Evolutionary conservation across 164 flowering plant genomes (phyloP), one percentile per base, ranked within the genome.

Genomic region (Saururus chinensis): DNA sequence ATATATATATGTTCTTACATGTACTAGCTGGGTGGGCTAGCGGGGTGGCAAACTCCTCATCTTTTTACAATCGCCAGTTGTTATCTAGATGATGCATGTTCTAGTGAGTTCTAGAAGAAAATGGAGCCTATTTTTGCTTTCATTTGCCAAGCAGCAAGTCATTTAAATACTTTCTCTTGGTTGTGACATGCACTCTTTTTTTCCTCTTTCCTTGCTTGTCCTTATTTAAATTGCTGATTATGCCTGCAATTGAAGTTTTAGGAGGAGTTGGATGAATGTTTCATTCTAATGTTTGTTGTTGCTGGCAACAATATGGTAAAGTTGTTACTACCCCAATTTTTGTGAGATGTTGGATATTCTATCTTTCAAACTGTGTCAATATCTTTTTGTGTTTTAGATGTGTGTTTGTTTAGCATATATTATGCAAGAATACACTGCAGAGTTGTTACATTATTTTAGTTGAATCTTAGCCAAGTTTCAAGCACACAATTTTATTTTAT

Each of bases 21-120:
- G n/a, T n/a, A n/a, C n/a, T n/a, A n/a, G n/a, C n/a, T n/a, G n/a
- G n/a, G n/a, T n/a, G n/a, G n/a, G n/a, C n/a, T n/a, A n/a, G n/a
- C n/a, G n/a, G n/a, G n/a, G n/a, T n/a, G n/a, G n/a, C n/a, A n/a
- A n/a, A n/a, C n/a, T n/a, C n/a, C n/a, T n/a, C n/a, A n/a, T n/a
- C n/a, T 45, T 12, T 1, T 0, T 8, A 17, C 22, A 51, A 30
- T 60, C 42, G 25, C 45, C 17, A 12, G 35, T 48, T 22, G 21
- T 16, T 57, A 20, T 81, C 66, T 73, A 87, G 95, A 77, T 78
- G 65, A 65, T 72, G 76, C 80, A 22, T 83, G 85, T 69, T 62
- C 86, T 59, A 66, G 83, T 66, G 45, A 82, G 53, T 87, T 90
- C 69, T 90, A 95, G 97, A 83, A 84, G 78, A 82, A 76, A 74